phyloP scores from a whole-genome alignment of 306 rosid species.

The Crotalaria pallida region DNA sequence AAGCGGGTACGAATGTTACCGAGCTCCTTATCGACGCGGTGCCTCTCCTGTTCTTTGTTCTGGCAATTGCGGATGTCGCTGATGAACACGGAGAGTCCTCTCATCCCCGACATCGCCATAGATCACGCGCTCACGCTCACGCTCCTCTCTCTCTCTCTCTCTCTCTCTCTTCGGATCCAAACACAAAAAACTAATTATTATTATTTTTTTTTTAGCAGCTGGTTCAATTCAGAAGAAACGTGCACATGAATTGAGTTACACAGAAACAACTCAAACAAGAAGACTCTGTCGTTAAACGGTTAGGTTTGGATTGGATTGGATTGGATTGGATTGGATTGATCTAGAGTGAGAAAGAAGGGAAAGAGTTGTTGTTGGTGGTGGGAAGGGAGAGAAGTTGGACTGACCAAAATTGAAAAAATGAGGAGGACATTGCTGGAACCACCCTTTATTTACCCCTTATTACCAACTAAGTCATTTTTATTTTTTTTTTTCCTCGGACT shows the following conservation, averaged over 20 bases:
- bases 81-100: conserved; percentile 97
- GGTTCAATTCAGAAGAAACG: no score
- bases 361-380: no score
- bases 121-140: conserved; percentile 50
- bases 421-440: conserved; percentile 47
- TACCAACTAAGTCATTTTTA: conserved; percentile 10
- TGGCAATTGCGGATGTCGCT: conserved; percentile 97
- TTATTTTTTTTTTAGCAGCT: no score
- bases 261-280: no score
- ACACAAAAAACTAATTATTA: no score
- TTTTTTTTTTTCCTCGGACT: not conserved
- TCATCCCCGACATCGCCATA: conserved; percentile 97
- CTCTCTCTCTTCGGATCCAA: conserved; percentile 44
- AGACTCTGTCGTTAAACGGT: no score
- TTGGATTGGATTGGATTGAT: no score
- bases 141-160: conserved; percentile 19
- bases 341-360: conserved; percentile 41
- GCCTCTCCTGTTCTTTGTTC: conserved; percentile 96
- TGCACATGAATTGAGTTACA: no score
- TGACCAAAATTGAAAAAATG: conserved; percentile 52
- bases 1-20: conserved; percentile 98
- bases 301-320: no score
- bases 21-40: conserved; percentile 95
- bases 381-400: conserved; percentile 44
- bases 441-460: conserved; percentile 41